Evolutionary conservation across 345 rosid species (phyloP), one percentile per base, ranked within the genome.

Genomic region (Litchi chinensis): DNA sequence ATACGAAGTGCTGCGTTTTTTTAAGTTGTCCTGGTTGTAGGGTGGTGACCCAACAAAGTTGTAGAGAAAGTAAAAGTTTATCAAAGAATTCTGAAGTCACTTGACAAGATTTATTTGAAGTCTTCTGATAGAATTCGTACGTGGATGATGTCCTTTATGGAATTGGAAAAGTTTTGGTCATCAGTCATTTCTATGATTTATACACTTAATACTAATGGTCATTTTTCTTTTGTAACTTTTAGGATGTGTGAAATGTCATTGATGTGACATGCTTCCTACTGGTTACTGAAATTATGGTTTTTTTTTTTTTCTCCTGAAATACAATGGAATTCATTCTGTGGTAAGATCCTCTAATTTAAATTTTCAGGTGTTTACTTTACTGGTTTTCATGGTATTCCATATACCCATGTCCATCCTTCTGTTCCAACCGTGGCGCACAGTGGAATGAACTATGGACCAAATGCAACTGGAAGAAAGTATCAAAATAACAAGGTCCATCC

Each of bases 401-500:
- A 85, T 86, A 84, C 87, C 79, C 80, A 83, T 80, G 89, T 84
- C 80, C 86, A 87, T 86, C 93, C 91, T 85, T 90, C 91, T 92
- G 89, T 88, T 83, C 90, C 94, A 84, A 88, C 98, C 87, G 94
- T 84, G 75, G 86, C 91, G 64, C 86, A 90, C 86, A 92, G 86
- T 85, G 76, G 90, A 26, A 84, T 83, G 76, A 84, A 87, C 87
- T 93, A 94, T 80, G 90, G 93, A 84, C 89, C 88, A 78, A 87
- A 90, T 66, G 97, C 95, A 44, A 79, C 79, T 73, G 98, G 92
- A 76, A 94, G 84, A 78, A 97, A 88, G 88, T 91, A 83, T 84
- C 98, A 88, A 79, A 91, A 91, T 86, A 90, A 81, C 86, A 91
- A 93, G 99, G 99, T 97, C 83, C 78, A 48, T 80, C 65, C 78